phyloP scores from a whole-genome alignment of 225 moss, liverwort and hornwort species.

The Polytrichum formosum region DNA sequence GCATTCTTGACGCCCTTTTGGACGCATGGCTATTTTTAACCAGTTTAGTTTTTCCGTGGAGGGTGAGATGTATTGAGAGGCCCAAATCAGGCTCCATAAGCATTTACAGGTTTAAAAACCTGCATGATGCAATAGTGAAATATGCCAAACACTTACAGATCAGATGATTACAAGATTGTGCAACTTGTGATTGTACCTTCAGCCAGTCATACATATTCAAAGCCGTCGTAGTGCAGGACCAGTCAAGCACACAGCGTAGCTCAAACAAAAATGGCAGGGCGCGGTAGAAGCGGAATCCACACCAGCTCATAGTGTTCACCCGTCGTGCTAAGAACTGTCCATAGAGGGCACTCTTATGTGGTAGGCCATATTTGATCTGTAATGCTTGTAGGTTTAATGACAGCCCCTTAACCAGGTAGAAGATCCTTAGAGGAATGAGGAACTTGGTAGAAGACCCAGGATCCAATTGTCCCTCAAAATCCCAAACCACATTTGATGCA shows the following conservation, averaged over 20 bases:
- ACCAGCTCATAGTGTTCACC: constrained; percentile 31
- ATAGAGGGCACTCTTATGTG: constrained; percentile 40
- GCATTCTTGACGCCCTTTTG: too few relatives aligned
- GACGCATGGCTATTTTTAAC: too few relatives aligned
- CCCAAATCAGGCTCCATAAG: too few relatives aligned
- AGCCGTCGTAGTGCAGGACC: constrained; percentile 48
- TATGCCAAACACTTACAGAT: too few relatives aligned
- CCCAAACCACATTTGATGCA: constrained; percentile 33
- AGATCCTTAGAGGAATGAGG: constrained; percentile 24
- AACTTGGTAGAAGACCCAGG: constrained; percentile 19
- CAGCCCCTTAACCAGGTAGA: constrained; percentile 37
- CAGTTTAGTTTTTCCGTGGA: too few relatives aligned
- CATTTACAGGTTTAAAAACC: too few relatives aligned
- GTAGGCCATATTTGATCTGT: constrained; percentile 44
- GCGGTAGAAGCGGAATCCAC: constrained; percentile 35
- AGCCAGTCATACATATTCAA: constrained; percentile 51
- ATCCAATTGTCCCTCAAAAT: constrained; percentile 18
- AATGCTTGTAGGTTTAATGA: constrained; percentile 36
- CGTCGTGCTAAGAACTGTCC: constrained; percentile 38
- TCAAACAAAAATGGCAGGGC: constrained; percentile 42
- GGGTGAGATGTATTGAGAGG: too few relatives aligned
- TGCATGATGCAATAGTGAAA: too few relatives aligned
- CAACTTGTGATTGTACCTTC: constrained; percentile 20
- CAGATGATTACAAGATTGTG: background rate
- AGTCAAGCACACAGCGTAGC: constrained; percentile 48